Evolutionary conservation across 2,329 filamentous ascomycete genomes (phyloP).

Genomic region (Coleophoma cylindrospora): DNA sequence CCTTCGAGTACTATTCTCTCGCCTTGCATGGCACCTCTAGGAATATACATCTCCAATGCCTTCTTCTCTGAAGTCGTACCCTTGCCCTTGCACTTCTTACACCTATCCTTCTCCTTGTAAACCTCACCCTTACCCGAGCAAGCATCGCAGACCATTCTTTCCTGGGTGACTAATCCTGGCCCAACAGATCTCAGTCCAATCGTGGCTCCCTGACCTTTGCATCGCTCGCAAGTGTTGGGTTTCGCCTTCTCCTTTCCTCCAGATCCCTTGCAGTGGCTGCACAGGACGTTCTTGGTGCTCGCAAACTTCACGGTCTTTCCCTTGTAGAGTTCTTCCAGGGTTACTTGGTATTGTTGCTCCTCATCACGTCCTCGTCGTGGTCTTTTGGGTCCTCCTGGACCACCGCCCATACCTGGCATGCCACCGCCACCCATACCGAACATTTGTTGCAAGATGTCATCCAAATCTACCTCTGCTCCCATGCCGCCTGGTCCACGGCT

Average conservation of each 20-base stretch:
- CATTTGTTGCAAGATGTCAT: constrained; percentile 92
- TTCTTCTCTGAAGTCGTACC: constrained; percentile 85
- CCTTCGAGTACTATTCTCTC: constrained; percentile 88
- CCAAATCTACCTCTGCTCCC: constrained; percentile 70
- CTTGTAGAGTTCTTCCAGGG: constrained; percentile 93
- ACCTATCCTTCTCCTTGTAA: constrained; percentile 94
- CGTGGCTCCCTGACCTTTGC: constrained; percentile 73
- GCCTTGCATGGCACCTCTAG: constrained; percentile 77
- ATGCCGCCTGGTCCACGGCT: constrained; percentile 58
- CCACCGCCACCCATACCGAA: constrained; percentile 68
- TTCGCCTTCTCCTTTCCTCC: constrained; percentile 93
- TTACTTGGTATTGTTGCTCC: constrained; percentile 86
- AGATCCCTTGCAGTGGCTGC: constrained; percentile 77
- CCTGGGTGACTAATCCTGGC: constrained; percentile 78
- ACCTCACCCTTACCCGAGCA: constrained; percentile 83
- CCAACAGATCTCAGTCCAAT: constrained; percentile 79
- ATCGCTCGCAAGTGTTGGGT: constrained; percentile 75
- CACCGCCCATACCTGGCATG: constrained; percentile 33
- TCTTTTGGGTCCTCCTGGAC: constrained; percentile 43
- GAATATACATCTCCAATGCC: constrained; percentile 93
- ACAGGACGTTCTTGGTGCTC: constrained; percentile 90
- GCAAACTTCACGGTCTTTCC: constrained; percentile 97
- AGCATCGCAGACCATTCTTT: constrained; percentile 72
- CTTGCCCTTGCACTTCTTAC: constrained; percentile 97
- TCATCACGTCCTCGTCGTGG: constrained; percentile 75